phyloP scores from a whole-genome alignment of 768 basidiomycete genomes.

The Mycena leptocephala region DNA sequence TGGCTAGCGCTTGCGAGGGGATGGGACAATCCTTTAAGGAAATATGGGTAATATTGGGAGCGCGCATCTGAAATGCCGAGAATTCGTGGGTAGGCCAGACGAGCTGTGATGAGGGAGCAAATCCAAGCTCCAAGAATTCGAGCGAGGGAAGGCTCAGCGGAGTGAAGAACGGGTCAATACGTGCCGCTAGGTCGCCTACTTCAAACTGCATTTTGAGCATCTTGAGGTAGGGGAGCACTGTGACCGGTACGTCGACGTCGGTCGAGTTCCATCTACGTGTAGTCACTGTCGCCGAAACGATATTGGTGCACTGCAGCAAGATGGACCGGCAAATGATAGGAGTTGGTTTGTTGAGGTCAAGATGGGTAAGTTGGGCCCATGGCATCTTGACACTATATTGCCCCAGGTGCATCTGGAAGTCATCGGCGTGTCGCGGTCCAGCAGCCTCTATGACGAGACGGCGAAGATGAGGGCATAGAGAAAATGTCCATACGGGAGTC shows the following conservation, averaged over 20 bases:
- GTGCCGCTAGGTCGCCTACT: not conserved
- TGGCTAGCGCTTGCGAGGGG: not conserved
- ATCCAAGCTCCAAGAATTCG: not conserved
- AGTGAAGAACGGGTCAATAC: not conserved
- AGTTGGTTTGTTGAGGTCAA: not conserved
- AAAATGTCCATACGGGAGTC: not conserved
- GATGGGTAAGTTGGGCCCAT: conserved; percentile 8
- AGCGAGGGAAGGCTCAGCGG: conserved; percentile 2
- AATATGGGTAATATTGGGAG: not conserved
- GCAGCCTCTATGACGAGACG: not conserved
- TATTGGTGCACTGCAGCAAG: conserved; percentile 1
- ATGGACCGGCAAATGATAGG: not conserved
- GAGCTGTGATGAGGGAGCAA: not conserved
- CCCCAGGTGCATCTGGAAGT: too few species aligned
- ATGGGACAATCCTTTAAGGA: not conserved
- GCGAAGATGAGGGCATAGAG: not conserved
- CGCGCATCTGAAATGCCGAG: conserved; percentile 5
- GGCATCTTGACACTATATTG: not conserved
- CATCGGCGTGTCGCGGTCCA: too few species aligned
- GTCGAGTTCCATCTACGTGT: not conserved
- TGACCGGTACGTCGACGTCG: not conserved
- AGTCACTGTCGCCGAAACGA: not conserved
- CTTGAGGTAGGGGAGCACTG: not conserved
- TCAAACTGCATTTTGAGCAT: not conserved
- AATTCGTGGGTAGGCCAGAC: conserved; percentile 6